A percentile compares a stretch with the other conserved stretches of the same genome.
Evolutionary conservation across 2,329 filamentous ascomycete genomes (phyloP).

Genomic region (Mollisia scopiformis): DNA sequence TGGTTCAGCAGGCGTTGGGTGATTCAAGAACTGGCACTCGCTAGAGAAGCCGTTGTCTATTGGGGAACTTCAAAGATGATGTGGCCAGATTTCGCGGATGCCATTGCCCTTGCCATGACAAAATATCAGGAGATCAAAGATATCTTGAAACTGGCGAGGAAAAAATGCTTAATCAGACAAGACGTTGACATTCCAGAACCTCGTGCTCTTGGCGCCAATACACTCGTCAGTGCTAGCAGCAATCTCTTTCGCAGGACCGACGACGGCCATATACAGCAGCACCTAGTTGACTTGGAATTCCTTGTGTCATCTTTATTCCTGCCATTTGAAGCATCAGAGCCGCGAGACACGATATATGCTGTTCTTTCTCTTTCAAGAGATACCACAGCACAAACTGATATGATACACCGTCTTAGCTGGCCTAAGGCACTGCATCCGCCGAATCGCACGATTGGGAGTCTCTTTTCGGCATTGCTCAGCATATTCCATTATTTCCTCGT

Average conservation of each 20-base stretch:
- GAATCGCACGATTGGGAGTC: neutral
- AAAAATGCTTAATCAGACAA: too few species aligned
- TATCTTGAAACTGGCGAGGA: neutral
- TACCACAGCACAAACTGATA: neutral
- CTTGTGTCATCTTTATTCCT: conserved; percentile 20
- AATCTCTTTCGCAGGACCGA: conserved; percentile 22
- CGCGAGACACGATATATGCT: conserved; percentile 25
- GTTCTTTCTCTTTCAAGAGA: conserved; percentile 26
- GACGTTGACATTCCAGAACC: neutral
- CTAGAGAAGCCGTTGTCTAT: conserved; percentile 36
- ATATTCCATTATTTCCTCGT: too few species aligned
- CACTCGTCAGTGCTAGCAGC: conserved; percentile 16
- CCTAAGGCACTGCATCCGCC: neutral
- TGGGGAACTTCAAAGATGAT: conserved; percentile 38
- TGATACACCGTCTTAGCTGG: neutral
- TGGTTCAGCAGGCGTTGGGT: conserved; percentile 46
- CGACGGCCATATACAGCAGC: conserved; percentile 16
- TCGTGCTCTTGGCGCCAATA: conserved; percentile 17
- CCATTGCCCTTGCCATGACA: conserved; percentile 19
- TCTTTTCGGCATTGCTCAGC: neutral
- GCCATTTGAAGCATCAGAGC: conserved; percentile 25
- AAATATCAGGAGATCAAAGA: neutral
- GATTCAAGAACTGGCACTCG: conserved; percentile 45
- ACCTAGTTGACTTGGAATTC: conserved; percentile 17
- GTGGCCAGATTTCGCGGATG: conserved; percentile 40